These are phyloP conservation scores for Cryptosporidium tyzzeri DNA, from an alignment of 169 alveolate species.

Conservation along the genomic window DNA sequence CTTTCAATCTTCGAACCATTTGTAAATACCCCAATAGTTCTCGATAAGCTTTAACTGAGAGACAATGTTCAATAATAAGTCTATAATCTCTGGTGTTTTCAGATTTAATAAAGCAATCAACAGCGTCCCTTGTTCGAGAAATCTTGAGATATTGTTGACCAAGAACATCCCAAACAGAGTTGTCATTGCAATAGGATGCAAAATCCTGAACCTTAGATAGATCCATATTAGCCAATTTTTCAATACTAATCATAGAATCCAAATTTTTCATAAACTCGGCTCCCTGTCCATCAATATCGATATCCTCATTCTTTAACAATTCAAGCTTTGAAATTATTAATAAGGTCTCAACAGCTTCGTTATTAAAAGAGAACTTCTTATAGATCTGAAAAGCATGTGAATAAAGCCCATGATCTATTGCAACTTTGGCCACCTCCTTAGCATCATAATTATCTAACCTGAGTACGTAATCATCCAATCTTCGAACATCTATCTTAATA, in stretches of 20 bases:
- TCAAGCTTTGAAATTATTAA: conserved; percentile 76
- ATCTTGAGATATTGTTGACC: conserved; percentile 95
- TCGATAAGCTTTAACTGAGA: conserved; percentile 80
- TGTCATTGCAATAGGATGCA: conserved; percentile 68
- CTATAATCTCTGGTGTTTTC: conserved; percentile 90
- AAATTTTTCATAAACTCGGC: neutral
- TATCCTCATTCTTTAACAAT: neutral
- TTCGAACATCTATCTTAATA: conserved; percentile 90
- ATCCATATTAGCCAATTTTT: conserved; percentile 69
- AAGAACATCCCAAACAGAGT: conserved; percentile 93
- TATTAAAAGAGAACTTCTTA: conserved; percentile 90
- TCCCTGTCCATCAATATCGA: neutral
- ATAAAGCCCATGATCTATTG: conserved; percentile 80
- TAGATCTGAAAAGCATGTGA: conserved; percentile 96
- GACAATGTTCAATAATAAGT: conserved; percentile 81
- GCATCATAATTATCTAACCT: conserved; percentile 97
- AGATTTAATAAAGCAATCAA: conserved; percentile 95
- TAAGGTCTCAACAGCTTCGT: conserved; percentile 95
- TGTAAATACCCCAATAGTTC: conserved; percentile 89
- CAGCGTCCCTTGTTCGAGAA: conserved; percentile 91
- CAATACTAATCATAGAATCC: conserved; percentile 88
- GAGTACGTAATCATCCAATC: conserved; percentile 95
- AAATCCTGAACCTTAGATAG: conserved; percentile 50
- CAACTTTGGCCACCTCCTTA: conserved; percentile 95
- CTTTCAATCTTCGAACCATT: conserved; percentile 90